Evolutionary conservation across 208 protist genomes (phyloP).

Genomic region (Leptomonas seymouri): DNA sequence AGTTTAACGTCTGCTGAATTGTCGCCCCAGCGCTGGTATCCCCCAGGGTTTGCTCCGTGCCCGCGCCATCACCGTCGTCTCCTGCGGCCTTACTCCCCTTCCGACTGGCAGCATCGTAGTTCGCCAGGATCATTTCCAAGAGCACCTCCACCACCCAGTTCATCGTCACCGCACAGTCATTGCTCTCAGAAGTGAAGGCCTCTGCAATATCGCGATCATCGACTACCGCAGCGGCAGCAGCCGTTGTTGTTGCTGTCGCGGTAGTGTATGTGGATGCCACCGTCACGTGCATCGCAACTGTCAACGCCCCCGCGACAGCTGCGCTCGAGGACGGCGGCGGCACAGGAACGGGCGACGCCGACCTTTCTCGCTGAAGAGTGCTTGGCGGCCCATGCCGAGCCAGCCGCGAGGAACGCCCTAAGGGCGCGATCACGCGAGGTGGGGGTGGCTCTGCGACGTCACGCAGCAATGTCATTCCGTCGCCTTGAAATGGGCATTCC

Average conservation of each 20-base stretch:
- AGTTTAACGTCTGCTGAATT: neutral
- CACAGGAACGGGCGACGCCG: too few species aligned
- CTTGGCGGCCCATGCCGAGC: too few species aligned
- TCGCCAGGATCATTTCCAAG: conserved; percentile 29
- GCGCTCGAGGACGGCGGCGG: too few species aligned
- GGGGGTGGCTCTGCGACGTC: conserved; percentile 4
- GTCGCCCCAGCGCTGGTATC: neutral
- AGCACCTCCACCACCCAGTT: conserved; percentile 72
- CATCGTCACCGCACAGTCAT: conserved; percentile 51
- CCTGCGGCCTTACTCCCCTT: neutral
- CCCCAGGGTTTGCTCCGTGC: neutral
- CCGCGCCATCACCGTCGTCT: conserved; percentile 1
- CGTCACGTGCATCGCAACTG: too few species aligned
- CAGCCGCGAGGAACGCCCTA: neutral
- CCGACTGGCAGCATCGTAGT: neutral
- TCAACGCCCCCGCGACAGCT: too few species aligned
- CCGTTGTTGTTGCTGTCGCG: neutral
- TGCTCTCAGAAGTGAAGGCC: conserved; percentile 32
- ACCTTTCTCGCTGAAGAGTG: too few species aligned
- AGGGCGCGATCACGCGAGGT: neutral
- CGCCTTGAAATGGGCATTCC: neutral
- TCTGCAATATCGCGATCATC: conserved; percentile 17
- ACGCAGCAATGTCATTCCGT: conserved; percentile 13
- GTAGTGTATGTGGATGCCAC: too few species aligned
- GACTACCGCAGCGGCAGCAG: neutral